A percentile compares a stretch with the other conserved stretches of the same genome.
phyloP scores from a whole-genome alignment of 1,284 basidiomycete genomes.

The Veloporphyrellus conicus region DNA sequence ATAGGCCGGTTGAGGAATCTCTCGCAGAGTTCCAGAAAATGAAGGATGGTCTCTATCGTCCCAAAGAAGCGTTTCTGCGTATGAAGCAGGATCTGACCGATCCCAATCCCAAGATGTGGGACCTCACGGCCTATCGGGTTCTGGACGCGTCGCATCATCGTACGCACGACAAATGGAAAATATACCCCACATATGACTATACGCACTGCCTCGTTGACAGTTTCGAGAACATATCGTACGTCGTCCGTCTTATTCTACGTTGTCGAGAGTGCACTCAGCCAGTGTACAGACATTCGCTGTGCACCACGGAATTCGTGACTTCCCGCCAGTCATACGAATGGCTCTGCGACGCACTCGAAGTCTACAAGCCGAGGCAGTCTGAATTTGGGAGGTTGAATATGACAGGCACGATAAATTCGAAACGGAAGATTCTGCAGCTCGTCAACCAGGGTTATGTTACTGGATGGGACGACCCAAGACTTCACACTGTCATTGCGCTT shows the following conservation, averaged over 20 bases:
- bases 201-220: constrained; percentile 99
- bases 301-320: constrained; percentile 95
- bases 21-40: constrained; percentile 88
- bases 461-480: constrained; percentile 98
- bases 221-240: constrained; percentile 97
- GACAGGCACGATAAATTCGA: constrained; percentile 95
- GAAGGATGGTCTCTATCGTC: constrained; percentile 86
- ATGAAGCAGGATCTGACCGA: constrained; percentile 97
- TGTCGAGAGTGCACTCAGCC: neutral
- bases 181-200: constrained; percentile 98
- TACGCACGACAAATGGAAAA: constrained; percentile 89
- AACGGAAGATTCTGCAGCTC: constrained; percentile 90
- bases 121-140: constrained; percentile 94
- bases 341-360: constrained; percentile 94
- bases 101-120: constrained; percentile 99
- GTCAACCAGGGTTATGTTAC: constrained; percentile 82
- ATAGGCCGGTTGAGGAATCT: constrained; percentile 81
- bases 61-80: constrained; percentile 87
- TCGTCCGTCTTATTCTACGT: constrained; percentile 18
- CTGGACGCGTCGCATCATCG: constrained; percentile 90
- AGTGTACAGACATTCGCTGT: constrained; percentile 82
- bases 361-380: constrained; percentile 98
- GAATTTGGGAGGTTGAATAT: constrained; percentile 94
- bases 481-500: constrained; percentile 95
- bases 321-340: constrained; percentile 98